phyloP scores from a whole-genome alignment of 305 asterid genomes.

The Fraxinus baroniana region DNA sequence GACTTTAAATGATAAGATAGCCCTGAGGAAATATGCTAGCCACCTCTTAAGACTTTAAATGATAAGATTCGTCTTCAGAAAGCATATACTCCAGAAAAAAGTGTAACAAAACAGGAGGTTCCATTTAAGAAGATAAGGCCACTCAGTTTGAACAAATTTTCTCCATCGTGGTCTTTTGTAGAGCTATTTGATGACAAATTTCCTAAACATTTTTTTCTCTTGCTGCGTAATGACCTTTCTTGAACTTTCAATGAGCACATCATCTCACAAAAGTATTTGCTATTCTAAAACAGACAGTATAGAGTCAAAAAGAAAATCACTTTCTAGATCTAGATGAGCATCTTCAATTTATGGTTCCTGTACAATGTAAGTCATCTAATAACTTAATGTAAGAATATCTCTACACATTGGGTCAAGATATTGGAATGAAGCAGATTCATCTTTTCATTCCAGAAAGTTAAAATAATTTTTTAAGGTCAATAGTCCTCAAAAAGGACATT shows the following conservation, averaged over 20 bases:
- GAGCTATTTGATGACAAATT: neutral
- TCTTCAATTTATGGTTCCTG: neutral
- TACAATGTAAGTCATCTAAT: neutral
- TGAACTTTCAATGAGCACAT: neutral
- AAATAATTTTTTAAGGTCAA: neutral
- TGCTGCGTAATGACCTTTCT: neutral
- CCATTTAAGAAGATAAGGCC: neutral
- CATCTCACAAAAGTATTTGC: neutral
- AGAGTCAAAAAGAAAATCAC: neutral
- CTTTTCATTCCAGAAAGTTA: neutral
- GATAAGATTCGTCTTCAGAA: neutral
- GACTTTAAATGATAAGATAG: neutral
- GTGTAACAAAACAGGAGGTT: neutral
- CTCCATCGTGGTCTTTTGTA: neutral
- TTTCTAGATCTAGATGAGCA: neutral
- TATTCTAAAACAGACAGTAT: neutral
- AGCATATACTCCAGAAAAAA: neutral
- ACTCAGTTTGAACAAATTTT: neutral
- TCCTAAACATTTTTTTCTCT: neutral
- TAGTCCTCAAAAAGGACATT: neutral
- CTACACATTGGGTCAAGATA: neutral
- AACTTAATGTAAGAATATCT: neutral
- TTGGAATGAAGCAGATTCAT: neutral
- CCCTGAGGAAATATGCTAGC: neutral
- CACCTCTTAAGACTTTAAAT: neutral